phyloP scores from a whole-genome alignment of 2,329 filamentous ascomycete species.

The Grosmannia huntii region DNA sequence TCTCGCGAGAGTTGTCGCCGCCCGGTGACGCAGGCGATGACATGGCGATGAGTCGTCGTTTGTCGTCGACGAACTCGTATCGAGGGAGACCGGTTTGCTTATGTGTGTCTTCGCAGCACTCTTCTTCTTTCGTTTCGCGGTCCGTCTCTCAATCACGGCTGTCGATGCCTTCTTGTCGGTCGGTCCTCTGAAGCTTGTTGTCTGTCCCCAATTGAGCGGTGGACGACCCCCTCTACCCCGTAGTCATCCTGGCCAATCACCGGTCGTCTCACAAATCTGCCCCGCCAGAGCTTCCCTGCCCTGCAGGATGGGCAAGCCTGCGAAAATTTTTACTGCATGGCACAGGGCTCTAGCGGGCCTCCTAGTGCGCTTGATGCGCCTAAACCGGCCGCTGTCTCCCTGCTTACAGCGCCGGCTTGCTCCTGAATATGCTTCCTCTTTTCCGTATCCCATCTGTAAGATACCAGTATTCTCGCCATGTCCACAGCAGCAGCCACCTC shows the following conservation, averaged over 20 bases:
- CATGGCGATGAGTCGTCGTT: conserved; percentile 5
- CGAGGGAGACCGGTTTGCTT: neutral
- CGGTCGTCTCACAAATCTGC: neutral
- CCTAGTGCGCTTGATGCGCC: neutral
- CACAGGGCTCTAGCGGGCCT: neutral
- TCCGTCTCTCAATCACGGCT: neutral
- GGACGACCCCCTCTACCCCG: neutral
- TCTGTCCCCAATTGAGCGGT: neutral
- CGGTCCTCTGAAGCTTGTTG: neutral
- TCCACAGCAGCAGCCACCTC: neutral
- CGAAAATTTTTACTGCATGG: neutral
- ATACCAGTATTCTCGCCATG: neutral
- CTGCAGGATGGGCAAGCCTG: neutral
- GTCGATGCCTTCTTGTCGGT: neutral
- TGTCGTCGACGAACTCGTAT: neutral
- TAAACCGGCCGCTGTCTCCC: neutral
- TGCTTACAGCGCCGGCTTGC: neutral
- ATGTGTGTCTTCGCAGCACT: neutral
- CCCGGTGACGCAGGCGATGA: conserved; percentile 10
- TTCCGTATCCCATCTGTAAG: neutral
- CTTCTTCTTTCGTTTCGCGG: neutral
- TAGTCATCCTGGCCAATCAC: neutral
- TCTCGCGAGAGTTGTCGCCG: conserved; percentile 4
- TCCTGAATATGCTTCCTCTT: neutral
- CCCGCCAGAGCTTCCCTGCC: neutral